Base-by-base conservation (phyloP, 1,284 basidiomycete genomes). In the Bondarzewia mesenterica region DNA sequence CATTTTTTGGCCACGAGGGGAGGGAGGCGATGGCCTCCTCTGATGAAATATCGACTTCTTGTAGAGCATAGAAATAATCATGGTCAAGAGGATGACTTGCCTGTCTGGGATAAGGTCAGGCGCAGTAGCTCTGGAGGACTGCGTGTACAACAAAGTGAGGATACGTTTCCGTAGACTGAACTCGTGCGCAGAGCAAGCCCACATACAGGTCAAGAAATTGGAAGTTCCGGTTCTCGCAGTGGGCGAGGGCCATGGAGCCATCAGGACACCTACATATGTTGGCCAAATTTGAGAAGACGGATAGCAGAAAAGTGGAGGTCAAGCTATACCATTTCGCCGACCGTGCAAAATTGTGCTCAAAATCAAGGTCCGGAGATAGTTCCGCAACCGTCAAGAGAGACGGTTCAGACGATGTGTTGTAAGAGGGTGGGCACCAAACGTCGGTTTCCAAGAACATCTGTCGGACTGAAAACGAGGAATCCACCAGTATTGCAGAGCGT, bases 151-250 rank as follows among this genome's bases (percentile, higher is more conserved):
- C 39, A 22, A 44, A 45, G 21, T n/a, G n/a, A n/a, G n/a, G n/a
- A n/a, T n/a, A n/a, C n/a, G n/a, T n/a, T n/a, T n/a, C n/a, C n/a
- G n/a, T n/a, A n/a, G n/a, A n/a, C n/a, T n/a, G n/a, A n/a, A n/a
- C n/a, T n/a, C n/a, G n/a, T n/a, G n/a, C n/a, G 18, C 5, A 27
- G 21, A 16, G 45, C n/a, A 27, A 44, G 22, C 22, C 25, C 15
- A 53, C 65, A 49, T 51, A 75, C 75, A 67, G 50, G 35, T 69
- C 54, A 26, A 78, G 70, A 29, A 74, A 54, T 50, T 78, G 74
- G 48, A 85, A 73, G 1, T 70, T 67, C 26, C 74, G 63, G 54
- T 83, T 73, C 61, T 87, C 85, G 57, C 75, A 82, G 42, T 83
- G 80, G 1, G 72, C 65, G 8, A 87, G 66, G 5, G 80, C 61